Conservation (phyloP, 345 rosid genomes). For the Conringia planisiliqua region DNA sequence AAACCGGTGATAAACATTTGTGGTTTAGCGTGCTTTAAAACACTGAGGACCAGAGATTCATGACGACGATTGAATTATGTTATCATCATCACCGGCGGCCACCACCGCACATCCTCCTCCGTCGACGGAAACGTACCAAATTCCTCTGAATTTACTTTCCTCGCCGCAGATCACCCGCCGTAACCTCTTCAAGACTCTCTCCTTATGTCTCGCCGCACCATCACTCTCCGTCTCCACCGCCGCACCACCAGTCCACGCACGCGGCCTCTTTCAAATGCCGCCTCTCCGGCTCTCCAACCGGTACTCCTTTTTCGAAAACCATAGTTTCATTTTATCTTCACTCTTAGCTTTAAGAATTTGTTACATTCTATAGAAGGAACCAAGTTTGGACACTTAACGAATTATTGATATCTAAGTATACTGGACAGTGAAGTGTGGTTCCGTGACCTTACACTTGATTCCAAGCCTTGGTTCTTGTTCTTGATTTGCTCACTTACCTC, state of each 20-base stretch:
- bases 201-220: constrained; percentile 41
- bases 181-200: constrained; percentile 44
- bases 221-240: constrained; percentile 30
- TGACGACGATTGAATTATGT: constrained; percentile 14
- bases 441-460: background rate
- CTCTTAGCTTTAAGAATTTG: no score
- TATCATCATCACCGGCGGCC: constrained; percentile 26
- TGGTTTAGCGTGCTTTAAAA: background rate
- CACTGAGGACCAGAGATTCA: constrained; percentile 5
- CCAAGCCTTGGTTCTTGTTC: background rate
- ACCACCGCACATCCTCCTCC: constrained; percentile 29
- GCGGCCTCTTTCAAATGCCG: constrained; percentile 80
- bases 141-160: background rate
- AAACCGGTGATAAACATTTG: no score
- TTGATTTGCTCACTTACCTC: background rate
- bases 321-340: background rate
- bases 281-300: constrained; percentile 55
- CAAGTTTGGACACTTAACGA: background rate
- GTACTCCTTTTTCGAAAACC: constrained; percentile 18
- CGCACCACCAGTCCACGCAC: constrained; percentile 40
- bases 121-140: constrained; percentile 11
- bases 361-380: no score
- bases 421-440: background rate
- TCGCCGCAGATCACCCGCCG: constrained; percentile 42
- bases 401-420: no score